Conservation (phyloP, 306 rosid species). For the Dryas octopetala region DNA sequence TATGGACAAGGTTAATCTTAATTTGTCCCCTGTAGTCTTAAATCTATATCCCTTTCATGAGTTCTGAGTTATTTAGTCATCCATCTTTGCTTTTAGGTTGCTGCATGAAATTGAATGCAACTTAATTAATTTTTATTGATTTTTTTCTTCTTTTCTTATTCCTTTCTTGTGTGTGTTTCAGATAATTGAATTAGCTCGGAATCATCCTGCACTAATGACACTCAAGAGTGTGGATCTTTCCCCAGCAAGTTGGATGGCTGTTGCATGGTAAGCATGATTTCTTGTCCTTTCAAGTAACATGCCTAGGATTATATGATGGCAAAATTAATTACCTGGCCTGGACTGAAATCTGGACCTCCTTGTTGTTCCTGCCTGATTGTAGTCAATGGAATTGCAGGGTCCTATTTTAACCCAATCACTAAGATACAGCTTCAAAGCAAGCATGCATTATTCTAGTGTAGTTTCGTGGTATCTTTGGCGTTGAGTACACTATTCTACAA, state of each 20-base stretch:
- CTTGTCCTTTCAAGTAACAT: constrained; percentile 16
- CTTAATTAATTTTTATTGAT: neutral
- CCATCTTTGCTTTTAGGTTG: neutral
- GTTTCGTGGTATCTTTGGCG: too few species aligned
- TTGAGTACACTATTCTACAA: too few species aligned
- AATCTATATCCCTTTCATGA: neutral
- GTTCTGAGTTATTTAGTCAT: neutral
- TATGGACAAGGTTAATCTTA: constrained; percentile 50
- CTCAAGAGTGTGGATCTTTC: constrained; percentile 77
- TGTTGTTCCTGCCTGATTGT: too few species aligned
- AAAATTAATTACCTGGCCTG: too few species aligned
- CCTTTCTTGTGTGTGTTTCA: constrained; percentile 11
- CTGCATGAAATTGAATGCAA: neutral
- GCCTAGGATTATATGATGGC: neutral
- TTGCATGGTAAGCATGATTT: constrained; percentile 65
- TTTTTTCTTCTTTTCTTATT: neutral
- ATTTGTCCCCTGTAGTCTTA: too few species aligned
- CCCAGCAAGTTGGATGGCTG: constrained; percentile 93
- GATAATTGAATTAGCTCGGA: constrained; percentile 59
- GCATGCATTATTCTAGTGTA: too few species aligned
- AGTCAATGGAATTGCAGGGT: too few species aligned
- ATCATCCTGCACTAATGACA: constrained; percentile 51
- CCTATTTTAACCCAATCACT: too few species aligned
- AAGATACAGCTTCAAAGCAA: too few species aligned
- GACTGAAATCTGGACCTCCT: too few species aligned